These are phyloP conservation scores for Nigrograna mackinnonii DNA, from an alignment of 2,329 filamentous ascomycete species.

Conservation along the genomic window DNA sequence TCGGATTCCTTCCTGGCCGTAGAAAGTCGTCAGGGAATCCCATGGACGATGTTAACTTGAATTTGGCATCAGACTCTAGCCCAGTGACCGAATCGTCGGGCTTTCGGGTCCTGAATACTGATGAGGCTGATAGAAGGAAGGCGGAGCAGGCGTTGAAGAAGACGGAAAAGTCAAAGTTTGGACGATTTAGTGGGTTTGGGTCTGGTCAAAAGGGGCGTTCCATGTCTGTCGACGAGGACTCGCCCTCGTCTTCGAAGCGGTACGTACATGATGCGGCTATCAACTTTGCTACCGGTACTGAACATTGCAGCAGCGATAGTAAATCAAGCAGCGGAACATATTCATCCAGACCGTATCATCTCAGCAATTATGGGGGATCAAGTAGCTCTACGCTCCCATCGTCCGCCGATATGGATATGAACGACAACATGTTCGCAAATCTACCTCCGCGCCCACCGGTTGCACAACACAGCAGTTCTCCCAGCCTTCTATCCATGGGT, in stretches of 20 bases:
- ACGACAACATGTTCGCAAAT: constrained; percentile 41
- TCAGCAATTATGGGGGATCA: constrained; percentile 30
- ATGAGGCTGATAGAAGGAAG: constrained; percentile 31
- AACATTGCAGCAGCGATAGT: constrained; percentile 38
- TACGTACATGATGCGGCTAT: constrained; percentile 21
- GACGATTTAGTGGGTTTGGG: constrained; percentile 37
- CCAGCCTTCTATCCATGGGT: constrained; percentile 23
- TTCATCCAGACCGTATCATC: constrained; percentile 37
- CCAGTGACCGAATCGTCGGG: constrained; percentile 21
- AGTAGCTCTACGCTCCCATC: constrained; percentile 45
- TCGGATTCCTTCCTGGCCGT: constrained; percentile 25
- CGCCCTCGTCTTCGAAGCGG: constrained; percentile 39
- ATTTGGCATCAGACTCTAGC: no score
- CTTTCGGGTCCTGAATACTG: constrained; percentile 38
- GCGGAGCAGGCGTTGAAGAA: constrained; percentile 24
- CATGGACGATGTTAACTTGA: constrained; percentile 36
- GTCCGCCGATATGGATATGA: constrained; percentile 40
- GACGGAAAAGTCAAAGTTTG: constrained; percentile 33
- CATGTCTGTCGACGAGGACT: constrained; percentile 40
- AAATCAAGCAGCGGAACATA: constrained; percentile 45
- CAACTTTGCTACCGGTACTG: constrained; percentile 15
- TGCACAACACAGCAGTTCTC: constrained; percentile 32
- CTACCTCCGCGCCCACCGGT: constrained; percentile 30
- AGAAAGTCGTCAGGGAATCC: constrained; percentile 42
- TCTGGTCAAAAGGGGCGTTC: constrained; percentile 34